phyloP scores from a whole-genome alignment of 2,329 filamentous ascomycete species.

The Clarireedia homoeocarpa region DNA sequence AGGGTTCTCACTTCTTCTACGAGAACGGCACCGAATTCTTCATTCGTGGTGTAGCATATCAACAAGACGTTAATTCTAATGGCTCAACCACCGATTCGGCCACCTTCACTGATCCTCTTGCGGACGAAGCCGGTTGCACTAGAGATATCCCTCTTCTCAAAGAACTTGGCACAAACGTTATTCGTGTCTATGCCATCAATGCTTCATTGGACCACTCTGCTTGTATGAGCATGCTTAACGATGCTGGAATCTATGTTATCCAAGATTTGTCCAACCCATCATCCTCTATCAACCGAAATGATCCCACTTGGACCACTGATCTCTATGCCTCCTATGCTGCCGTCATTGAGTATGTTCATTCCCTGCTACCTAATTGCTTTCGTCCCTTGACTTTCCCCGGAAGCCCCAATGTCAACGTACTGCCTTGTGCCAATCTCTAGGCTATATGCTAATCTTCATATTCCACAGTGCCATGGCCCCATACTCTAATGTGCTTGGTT shows the following conservation, averaged over 20 bases:
- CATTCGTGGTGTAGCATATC: slow-evolving; percentile 92
- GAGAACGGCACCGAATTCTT: slow-evolving; percentile 74
- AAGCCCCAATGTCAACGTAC: not conserved
- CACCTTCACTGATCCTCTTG: slow-evolving; percentile 75
- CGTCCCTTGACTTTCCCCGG: not conserved
- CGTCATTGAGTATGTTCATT: slow-evolving; percentile 56
- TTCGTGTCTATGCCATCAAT: slow-evolving; percentile 92
- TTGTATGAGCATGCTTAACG: slow-evolving; percentile 78
- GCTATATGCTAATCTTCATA: not conserved
- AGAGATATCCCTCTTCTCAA: slow-evolving; percentile 79
- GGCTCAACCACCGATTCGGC: slow-evolving; percentile 40
- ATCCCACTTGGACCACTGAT: slow-evolving; percentile 68
- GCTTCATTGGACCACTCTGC: slow-evolving; percentile 66
- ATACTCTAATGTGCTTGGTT: slow-evolving; percentile 89
- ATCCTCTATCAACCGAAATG: slow-evolving; percentile 76
- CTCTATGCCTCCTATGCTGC: slow-evolving; percentile 74
- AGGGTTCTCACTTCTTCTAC: slow-evolving; percentile 31
- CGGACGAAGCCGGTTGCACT: slow-evolving; percentile 62
- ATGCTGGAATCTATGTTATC: slow-evolving; percentile 90
- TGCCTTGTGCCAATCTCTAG: not conserved
- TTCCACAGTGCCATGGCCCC: slow-evolving; percentile 49
- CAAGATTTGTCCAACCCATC: slow-evolving; percentile 80
- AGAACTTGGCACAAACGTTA: slow-evolving; percentile 78
- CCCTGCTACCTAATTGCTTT: not conserved
- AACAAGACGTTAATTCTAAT: slow-evolving; percentile 63